Conservation (phyloP, 2,329 filamentous ascomycete species). For the Cladosporium sp. region DNA sequence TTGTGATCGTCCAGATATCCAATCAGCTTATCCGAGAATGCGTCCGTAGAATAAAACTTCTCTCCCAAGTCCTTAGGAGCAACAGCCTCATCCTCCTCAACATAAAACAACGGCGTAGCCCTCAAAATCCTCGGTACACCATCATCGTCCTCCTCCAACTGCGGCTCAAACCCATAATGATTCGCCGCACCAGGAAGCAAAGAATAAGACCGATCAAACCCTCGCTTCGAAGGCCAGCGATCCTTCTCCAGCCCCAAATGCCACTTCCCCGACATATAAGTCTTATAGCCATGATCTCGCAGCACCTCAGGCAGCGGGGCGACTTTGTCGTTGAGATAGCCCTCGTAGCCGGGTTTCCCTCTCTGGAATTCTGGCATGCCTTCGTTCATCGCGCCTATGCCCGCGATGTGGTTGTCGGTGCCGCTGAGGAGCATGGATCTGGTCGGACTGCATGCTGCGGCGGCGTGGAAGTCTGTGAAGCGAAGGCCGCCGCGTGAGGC, state of each 20-base stretch:
- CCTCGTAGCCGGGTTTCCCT: conserved; percentile 39
- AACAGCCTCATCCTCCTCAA: conserved; percentile 28
- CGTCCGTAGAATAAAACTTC: conserved; percentile 38
- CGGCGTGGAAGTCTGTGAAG: conserved; percentile 11
- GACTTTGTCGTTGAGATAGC: conserved; percentile 38
- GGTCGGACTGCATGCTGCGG: conserved; percentile 19
- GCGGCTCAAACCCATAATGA: conserved; percentile 41
- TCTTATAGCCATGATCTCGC: conserved; percentile 38
- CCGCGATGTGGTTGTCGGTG: conserved; percentile 38
- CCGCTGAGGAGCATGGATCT: conserved; percentile 32
- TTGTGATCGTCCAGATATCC: conserved; percentile 29
- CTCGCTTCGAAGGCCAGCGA: conserved; percentile 32
- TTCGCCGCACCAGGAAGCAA: conserved; percentile 27
- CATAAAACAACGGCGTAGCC: conserved; percentile 23
- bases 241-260: conserved; percentile 37
- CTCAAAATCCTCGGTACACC: conserved; percentile 15
- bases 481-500: conserved; percentile 5
- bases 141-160: conserved; percentile 23
- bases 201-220: conserved; percentile 31
- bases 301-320: conserved; percentile 40
- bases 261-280: conserved; percentile 42
- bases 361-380: conserved; percentile 20
- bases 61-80: conserved; percentile 22
- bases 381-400: conserved; percentile 33
- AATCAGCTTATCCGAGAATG: conserved; percentile 34